Base-by-base conservation (phyloP, 78 protist genomes). In the Dictyostelium capitatum region DNA sequence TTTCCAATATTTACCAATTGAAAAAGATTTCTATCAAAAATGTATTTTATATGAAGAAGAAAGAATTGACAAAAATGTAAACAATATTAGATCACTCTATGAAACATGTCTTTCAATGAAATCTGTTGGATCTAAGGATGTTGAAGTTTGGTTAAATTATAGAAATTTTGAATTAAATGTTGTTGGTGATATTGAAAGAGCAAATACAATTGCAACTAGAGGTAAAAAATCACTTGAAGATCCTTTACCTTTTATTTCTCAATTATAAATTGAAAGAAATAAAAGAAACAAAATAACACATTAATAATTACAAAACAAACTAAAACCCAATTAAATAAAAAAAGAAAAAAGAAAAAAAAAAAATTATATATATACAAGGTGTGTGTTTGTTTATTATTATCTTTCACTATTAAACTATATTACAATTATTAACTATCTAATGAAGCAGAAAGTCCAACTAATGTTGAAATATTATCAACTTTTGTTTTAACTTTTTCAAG, bases 101-200 rank as follows among this genome's bases (percentile, higher is more conserved):
- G 93, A 87, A 62, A 57, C 43, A 59, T 87, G 82, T 23, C 53
- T 87, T 20, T 67, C 72, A 51, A 46, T 32, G 25, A 50, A 87
- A 48, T 9, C 46, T 4, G 19, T 46, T 19, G 83, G 59, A 4
- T 20, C 78, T 0, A 46, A 51, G 20, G 92, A 84, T 48, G 50
- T 54, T 17, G 70, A 87, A 48, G 25, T 80, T 17, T 87, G 93
- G 93, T 32, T 87, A 19, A 62, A 77, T 43, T 87, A 87, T 65
- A 47, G 83, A 48, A 57, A 77, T 11, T 87, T 87, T 28, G 93
- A 87, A 65, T 37, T 87, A 14, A 46, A 64, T 17, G 10, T 46
- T 6, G 37, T 79, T 25, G 73, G 73, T 46, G 75, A 87, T 65
- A 50, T 87, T 65, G 32, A 20, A 56, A 87, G 69, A 23, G 83